Evolutionary conservation across 176 grass and related monocot genomes (phyloP), one percentile per base, ranked within the genome.

Genomic region (Zoysia japonica): DNA sequence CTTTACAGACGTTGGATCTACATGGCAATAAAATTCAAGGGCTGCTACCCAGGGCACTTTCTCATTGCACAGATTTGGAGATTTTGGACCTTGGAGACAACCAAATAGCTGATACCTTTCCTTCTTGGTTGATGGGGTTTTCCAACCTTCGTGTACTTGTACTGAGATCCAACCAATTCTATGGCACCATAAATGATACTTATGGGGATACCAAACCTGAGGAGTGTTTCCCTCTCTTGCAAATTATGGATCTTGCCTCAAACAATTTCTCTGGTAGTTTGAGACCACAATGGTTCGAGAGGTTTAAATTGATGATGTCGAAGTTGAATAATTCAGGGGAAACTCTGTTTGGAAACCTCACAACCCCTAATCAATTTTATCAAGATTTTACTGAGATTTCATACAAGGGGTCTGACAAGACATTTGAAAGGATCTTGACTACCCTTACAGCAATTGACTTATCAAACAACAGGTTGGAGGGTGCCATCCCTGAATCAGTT

Each of bases 201-300:
- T 1, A 9, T 9, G 65, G 28, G 5, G 0, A 41, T 17, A 1
- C 48, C 19, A 13, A 38, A 9, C 35, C 15, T 13, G 41, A 17
- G 3, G 39, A 9, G 13, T 9, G 9, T 11, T 82, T 82, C 20
- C 28, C 77, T 7, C 80, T 3, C 5, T 11, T 88, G 51, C 74
- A 69, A 64, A 74, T 89, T 11, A 6, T 89, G 12, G 87, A 90
- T 67, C 15, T 82, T 10, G 6, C 75, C 11, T 86, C 5, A 0
- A 90, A 83, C 7, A 68, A 68, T 1, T 60, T 89, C 9, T 80
- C 46, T 0, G 72, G 72, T 3, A 82, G 50, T 46, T 38, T 86
- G 56, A 55, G 2, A 2, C 2, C 47, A 1, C 5, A 56, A 72
- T 86, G 53, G 78, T 47, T 90, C 6, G 0, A 13, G 0, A 6